Percentiles rank a stretch among this genome's conserved stretches.
Conservation (phyloP, 495 filamentous ascomycete species). For the Penicillium odoratum region DNA sequence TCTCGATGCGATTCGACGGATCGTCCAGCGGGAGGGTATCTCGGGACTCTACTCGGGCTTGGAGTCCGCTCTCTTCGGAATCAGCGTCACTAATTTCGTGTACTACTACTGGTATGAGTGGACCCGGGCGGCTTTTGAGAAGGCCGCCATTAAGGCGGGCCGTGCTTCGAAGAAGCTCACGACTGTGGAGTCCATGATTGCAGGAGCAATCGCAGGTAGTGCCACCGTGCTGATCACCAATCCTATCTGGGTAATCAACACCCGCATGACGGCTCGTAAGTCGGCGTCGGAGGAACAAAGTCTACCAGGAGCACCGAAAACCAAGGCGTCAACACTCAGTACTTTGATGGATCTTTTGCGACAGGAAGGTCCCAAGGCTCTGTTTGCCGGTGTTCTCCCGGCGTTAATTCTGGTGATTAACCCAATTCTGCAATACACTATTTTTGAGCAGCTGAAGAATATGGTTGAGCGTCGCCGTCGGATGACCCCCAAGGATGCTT, state of each 20-base stretch:
- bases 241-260: constrained; percentile 99
- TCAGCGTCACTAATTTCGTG: constrained; percentile 98
- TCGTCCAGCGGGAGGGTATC: constrained; percentile 87
- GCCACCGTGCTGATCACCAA: constrained; percentile 96
- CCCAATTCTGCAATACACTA: constrained; percentile 96
- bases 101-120: constrained; percentile 99
- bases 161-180: constrained; percentile 80
- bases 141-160: constrained; percentile 71
- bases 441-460: constrained; percentile 97
- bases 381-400: constrained; percentile 91
- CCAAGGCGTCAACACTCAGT: constrained; percentile 68
- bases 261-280: constrained; percentile 90
- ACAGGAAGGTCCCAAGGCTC: constrained; percentile 76
- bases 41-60: constrained; percentile 85
- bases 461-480: constrained; percentile 62
- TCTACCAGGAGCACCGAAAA: constrained; percentile 49
- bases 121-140: constrained; percentile 86
- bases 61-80: constrained; percentile 91
- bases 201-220: constrained; percentile 90
- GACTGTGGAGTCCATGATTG: constrained; percentile 87
- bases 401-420: constrained; percentile 94
- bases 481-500: constrained; percentile 82
- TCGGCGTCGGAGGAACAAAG: constrained; percentile 54
- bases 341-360: constrained; percentile 74
- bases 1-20: constrained; percentile 76